Evolutionary conservation across 225 moss, liverwort and hornwort species (phyloP).

Genomic region (Antitrichia curtipendula): DNA sequence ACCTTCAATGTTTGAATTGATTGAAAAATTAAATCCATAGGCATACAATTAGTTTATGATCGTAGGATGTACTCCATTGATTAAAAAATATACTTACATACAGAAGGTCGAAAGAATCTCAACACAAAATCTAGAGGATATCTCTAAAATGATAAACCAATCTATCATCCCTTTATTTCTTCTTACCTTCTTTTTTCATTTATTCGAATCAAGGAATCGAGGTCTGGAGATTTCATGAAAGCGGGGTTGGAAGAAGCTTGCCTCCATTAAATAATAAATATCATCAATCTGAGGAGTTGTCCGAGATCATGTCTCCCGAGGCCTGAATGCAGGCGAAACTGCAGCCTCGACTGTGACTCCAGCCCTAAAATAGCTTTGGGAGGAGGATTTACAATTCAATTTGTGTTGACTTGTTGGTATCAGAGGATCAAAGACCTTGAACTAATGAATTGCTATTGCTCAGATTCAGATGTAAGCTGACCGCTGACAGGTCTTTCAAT

Average conservation of each 20-base stretch:
- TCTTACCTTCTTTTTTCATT: background rate
- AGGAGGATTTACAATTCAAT: background rate
- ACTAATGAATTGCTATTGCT: conserved; percentile 1
- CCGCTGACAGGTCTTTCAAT: conserved; percentile 55
- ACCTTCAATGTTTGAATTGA: background rate
- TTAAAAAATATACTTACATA: background rate
- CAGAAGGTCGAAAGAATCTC: background rate
- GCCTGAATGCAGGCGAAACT: background rate
- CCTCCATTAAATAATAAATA: background rate
- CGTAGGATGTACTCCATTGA: no score
- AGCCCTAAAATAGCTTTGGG: background rate
- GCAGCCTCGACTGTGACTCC: background rate
- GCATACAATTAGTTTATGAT: background rate
- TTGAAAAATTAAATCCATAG: no score
- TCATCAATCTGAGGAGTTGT: background rate
- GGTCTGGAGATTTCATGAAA: background rate
- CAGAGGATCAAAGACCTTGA: background rate
- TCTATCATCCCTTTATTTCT: background rate
- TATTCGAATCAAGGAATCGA: background rate
- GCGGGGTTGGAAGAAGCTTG: background rate
- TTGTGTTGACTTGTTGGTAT: background rate
- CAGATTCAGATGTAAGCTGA: conserved; percentile 65
- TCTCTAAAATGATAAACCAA: background rate
- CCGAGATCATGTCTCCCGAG: background rate
- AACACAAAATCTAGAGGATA: background rate